Evolutionary conservation across 2,329 filamentous ascomycete genomes (phyloP), one percentile per base, ranked within the genome.

Genomic region (Alternaria solani): DNA sequence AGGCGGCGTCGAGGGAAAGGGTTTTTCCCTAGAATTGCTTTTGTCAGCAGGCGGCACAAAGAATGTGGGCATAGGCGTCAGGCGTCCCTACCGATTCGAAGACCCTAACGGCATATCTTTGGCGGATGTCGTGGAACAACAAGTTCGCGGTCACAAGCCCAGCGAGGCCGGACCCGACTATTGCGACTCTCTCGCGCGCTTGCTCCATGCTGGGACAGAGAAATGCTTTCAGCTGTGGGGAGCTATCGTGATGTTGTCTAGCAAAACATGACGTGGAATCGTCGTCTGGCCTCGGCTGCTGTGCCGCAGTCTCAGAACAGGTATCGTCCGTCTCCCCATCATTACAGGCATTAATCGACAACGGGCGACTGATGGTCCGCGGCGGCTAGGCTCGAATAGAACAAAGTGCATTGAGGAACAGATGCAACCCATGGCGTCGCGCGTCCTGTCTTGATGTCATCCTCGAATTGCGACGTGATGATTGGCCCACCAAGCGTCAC

Each of bases 91-190:
- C 83, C 65, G 76, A 80, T 69, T 84, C 82, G 43, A 84, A 80
- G 7, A 84, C 61, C 49, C 76, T 75, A 26, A 84, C 81, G 11
- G 75, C 63, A 63, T 80, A 85, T 51, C 81, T 75, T 14, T 74
- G 62, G 57, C 74, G 59, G 1, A 58, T 55, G 69, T 85, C 82
- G 36, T 75, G 72, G 41, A 76, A 69, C 23, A 85, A 74, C 28
- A 85, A 71, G 66, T 82, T 80, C 16, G 81, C 82, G 8, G 77
- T 79, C n/a, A 80, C 78, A 53, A 85, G 71, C 12, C 83, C 83
- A 4, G 83, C 82, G 76, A 85, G 80, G 16, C 83, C 82, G 1
- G 81, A 81, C 52, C 83, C 83, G 28, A 85, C 73, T 34, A 85
- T 72, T 42, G 81, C 82, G 26, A 84, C 81, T 6, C 57, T 58